A percentile compares a stretch with the other conserved stretches of the same genome.
phyloP scores from a whole-genome alignment of 2,329 filamentous ascomycete genomes.

The Colletotrichum truncatum region DNA sequence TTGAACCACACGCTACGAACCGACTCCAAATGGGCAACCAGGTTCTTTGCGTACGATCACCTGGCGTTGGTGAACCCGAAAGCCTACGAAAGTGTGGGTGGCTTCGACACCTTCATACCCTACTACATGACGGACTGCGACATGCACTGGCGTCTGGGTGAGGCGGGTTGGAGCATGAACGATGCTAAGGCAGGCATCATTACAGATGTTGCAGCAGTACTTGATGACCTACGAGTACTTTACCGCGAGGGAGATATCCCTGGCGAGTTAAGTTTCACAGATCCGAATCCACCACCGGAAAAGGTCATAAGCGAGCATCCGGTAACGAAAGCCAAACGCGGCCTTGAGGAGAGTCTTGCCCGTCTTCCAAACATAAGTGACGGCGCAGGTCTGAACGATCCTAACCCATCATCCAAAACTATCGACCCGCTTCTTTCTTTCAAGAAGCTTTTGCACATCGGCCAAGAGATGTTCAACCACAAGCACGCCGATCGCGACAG shows the following conservation, averaged over 20 bases:
- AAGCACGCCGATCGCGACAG: slow-evolving; percentile 49
- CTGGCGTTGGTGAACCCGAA: slow-evolving; percentile 64
- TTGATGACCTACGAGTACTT: slow-evolving; percentile 56
- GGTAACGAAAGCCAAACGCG: neutral
- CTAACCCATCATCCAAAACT: neutral
- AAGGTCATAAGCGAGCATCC: neutral
- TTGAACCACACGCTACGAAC: slow-evolving; percentile 41
- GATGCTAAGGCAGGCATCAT: slow-evolving; percentile 52
- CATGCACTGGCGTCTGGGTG: slow-evolving; percentile 57
- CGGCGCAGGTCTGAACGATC: neutral
- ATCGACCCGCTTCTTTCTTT: slow-evolving; percentile 18
- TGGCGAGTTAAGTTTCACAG: slow-evolving; percentile 40
- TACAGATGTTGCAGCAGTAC: slow-evolving; percentile 53
- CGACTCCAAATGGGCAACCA: slow-evolving; percentile 56
- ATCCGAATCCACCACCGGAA: slow-evolving; percentile 44
- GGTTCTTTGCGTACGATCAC: slow-evolving; percentile 67
- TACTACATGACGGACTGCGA: slow-evolving; percentile 69
- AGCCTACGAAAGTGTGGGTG: slow-evolving; percentile 59
- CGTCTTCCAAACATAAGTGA: neutral
- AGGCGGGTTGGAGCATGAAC: slow-evolving; percentile 52
- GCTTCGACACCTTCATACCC: slow-evolving; percentile 66
- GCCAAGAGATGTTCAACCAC: slow-evolving; percentile 50
- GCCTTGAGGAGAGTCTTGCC: neutral
- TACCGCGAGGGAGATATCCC: slow-evolving; percentile 51
- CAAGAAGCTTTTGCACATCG: slow-evolving; percentile 31